Percentiles rank a stretch among this genome's conserved stretches.
These are phyloP conservation scores for Acacia acuminata DNA, from an alignment of 306 rosid genomes.

Conservation along the genomic window DNA sequence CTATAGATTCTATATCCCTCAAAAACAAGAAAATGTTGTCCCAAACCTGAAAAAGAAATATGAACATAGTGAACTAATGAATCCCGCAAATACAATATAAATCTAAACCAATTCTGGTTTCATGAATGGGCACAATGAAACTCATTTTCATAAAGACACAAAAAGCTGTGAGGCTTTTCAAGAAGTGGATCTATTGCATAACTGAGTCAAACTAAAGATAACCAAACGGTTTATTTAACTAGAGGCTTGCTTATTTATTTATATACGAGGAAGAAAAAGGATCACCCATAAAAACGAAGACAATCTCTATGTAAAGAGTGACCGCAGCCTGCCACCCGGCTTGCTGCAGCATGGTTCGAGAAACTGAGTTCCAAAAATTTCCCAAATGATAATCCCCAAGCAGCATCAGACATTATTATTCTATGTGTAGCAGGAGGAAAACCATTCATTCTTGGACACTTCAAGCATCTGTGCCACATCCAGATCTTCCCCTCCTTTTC, in stretches of 20 bases:
- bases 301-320: slow-evolving; percentile 65
- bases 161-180: neutral
- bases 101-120: neutral
- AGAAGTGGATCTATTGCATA: neutral
- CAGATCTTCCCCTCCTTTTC: slow-evolving; percentile 43
- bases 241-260: slow-evolving; percentile 18
- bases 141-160: slow-evolving; percentile 3
- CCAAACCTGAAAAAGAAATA: neutral
- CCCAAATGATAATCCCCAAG: slow-evolving; percentile 20
- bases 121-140: neutral
- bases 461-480: slow-evolving; percentile 85
- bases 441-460: slow-evolving; percentile 63
- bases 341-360: slow-evolving; percentile 20
- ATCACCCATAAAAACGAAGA: slow-evolving; percentile 19
- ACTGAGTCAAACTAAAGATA: neutral
- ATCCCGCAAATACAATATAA: neutral
- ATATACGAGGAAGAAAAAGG: neutral
- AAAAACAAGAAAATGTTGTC: neutral
- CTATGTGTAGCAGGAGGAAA: slow-evolving; percentile 73
- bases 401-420: slow-evolving; percentile 72
- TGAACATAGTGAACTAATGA: neutral
- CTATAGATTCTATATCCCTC: neutral
- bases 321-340: slow-evolving; percentile 75
- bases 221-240: neutral
- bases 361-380: slow-evolving; percentile 22